phyloP scores from a whole-genome alignment of 805 yeast genomes.

The Candida germanica region DNA sequence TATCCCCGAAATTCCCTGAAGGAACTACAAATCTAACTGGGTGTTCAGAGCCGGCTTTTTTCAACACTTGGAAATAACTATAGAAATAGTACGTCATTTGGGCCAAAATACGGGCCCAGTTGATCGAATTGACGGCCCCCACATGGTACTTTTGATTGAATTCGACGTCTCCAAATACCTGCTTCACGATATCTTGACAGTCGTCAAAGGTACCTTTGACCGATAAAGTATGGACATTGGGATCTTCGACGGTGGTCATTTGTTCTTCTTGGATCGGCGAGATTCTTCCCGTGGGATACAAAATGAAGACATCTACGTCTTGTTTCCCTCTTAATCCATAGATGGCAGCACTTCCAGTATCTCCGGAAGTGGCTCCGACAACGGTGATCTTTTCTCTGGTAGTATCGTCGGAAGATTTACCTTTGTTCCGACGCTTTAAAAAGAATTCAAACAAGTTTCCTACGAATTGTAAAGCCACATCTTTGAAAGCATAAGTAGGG shows the following conservation, averaged over 20 bases:
- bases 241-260: conserved; percentile 94
- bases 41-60: conserved; percentile 19
- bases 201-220: conserved; percentile 97
- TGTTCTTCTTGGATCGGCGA: conserved; percentile 98
- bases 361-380: conserved; percentile 99
- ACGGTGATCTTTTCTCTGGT: conserved; percentile 80
- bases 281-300: conserved; percentile 96
- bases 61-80: conserved; percentile 74
- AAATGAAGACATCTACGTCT: conserved; percentile 94
- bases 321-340: conserved; percentile 96
- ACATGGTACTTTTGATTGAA: conserved; percentile 89
- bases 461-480: conserved; percentile 96
- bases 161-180: conserved; percentile 82
- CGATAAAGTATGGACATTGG: conserved; percentile 90
- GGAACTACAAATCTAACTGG: conserved; percentile 89
- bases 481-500: conserved; percentile 98
- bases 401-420: conserved; percentile 43
- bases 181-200: conserved; percentile 95
- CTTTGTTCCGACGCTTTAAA: conserved; percentile 67
- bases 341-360: conserved; percentile 98
- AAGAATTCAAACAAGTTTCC: conserved; percentile 96
- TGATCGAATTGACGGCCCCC: conserved; percentile 97
- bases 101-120: conserved; percentile 98
- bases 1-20: conserved; percentile 97
- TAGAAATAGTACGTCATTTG: conserved; percentile 96